Evolutionary conservation across 2,329 filamentous ascomycete species (phyloP).

Genomic region (Laburnicola sp.): DNA sequence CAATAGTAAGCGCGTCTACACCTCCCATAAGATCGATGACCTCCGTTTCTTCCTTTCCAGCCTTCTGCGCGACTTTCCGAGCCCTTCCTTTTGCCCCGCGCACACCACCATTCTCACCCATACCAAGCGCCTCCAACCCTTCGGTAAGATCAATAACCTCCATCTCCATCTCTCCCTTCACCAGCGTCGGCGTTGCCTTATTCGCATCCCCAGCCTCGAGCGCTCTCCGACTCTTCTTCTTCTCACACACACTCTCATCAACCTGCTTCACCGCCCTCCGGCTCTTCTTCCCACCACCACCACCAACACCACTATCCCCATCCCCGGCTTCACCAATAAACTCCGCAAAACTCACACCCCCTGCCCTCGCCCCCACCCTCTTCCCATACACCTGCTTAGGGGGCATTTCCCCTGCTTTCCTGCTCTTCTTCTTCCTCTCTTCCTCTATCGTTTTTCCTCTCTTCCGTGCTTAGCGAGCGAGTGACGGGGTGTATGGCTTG

Average conservation of each 20-base stretch:
- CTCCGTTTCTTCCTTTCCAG: background rate
- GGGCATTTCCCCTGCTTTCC: no score
- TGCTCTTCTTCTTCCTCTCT: no score
- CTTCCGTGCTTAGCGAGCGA: no score
- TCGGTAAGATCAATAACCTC: background rate
- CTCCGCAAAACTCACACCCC: slow-evolving; percentile 25
- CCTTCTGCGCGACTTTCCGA: no score
- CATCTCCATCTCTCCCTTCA: background rate
- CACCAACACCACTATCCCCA: no score
- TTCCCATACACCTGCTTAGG: slow-evolving; percentile 47
- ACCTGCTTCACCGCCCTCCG: background rate
- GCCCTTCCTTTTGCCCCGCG: no score
- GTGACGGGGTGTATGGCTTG: background rate
- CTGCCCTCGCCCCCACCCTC: slow-evolving; percentile 26
- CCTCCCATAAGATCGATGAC: slow-evolving; percentile 7
- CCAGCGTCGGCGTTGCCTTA: background rate
- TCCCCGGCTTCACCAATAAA: slow-evolving; percentile 36
- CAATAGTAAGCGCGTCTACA: slow-evolving; percentile 6
- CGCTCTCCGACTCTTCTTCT: slow-evolving; percentile 2
- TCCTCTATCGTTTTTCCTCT: no score
- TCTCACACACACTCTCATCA: background rate
- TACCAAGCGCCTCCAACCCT: background rate
- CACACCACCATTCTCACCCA: background rate
- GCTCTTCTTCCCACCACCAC: background rate
- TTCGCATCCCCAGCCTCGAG: background rate